Evolutionary conservation across 176 grass and related monocot genomes (phyloP).

Genomic region (Hordeum marinum): DNA sequence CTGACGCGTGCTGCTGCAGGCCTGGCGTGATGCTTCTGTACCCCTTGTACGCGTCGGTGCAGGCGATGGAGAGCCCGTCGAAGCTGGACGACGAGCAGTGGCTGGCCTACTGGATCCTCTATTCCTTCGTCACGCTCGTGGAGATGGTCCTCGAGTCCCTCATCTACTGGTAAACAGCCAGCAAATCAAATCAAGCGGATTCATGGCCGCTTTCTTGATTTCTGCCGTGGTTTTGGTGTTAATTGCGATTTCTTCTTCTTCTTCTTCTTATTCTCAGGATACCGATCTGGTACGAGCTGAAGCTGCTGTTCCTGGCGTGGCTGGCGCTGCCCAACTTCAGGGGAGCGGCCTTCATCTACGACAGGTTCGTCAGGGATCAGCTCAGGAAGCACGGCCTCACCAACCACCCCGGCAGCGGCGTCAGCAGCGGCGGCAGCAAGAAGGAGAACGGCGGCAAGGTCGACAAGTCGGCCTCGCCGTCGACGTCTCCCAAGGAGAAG

Average conservation of each 20-base stretch:
- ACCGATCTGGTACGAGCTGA: constrained; percentile 83
- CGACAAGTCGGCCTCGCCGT: constrained; percentile 14
- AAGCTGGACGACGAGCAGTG: constrained; percentile 93
- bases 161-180: constrained; percentile 70
- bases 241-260: too few relatives aligned
- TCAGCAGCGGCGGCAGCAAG: background rate
- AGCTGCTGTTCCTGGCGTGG: constrained; percentile 76
- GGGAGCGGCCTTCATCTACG: constrained; percentile 81
- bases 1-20: constrained; percentile 27
- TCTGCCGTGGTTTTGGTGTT: too few relatives aligned
- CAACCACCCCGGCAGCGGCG: background rate
- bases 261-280: constrained; percentile 27
- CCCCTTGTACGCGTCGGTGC: constrained; percentile 79
- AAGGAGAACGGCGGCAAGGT: constrained; percentile 12
- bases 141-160: constrained; percentile 82
- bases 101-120: constrained; percentile 95
- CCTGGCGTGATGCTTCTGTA: constrained; percentile 74
- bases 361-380: constrained; percentile 73
- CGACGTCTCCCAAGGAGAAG: constrained; percentile 54
- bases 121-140: constrained; percentile 82
- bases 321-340: constrained; percentile 81
- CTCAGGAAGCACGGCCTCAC: constrained; percentile 45
- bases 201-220: background rate
- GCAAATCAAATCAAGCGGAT: background rate
- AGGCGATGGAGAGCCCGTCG: constrained; percentile 67